phyloP scores from a whole-genome alignment of 352 stramenopile genomes.

The Pythium folliculosum region DNA sequence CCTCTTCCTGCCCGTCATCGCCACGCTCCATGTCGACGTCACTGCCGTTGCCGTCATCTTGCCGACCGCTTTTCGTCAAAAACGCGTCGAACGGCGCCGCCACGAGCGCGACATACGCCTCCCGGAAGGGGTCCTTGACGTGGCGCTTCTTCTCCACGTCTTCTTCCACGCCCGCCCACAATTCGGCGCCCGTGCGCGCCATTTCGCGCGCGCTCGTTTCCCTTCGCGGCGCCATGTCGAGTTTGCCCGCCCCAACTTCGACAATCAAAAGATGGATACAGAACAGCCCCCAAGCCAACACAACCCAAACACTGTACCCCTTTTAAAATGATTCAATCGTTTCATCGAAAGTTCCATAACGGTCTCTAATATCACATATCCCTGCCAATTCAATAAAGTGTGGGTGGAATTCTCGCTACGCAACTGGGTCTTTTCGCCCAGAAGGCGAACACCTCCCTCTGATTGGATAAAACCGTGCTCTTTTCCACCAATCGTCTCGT shows the following conservation, averaged over 20 bases:
- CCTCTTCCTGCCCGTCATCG: neutral
- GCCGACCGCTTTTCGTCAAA: constrained; percentile 2
- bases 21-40: constrained; percentile 3
- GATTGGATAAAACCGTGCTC: neutral
- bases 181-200: neutral
- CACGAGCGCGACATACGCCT: constrained; percentile 36
- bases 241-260: neutral
- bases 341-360: no score
- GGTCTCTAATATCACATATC: neutral
- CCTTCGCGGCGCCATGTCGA: constrained; percentile 27
- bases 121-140: constrained; percentile 38
- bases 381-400: no score
- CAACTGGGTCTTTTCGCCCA: neutral
- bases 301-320: neutral
- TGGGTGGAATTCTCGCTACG: neutral
- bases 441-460: neutral
- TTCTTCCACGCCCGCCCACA: constrained; percentile 31
- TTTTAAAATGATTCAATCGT: no score
- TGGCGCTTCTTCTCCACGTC: constrained; percentile 45
- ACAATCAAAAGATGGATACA: constrained; percentile 17
- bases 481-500: neutral
- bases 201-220: constrained; percentile 17
- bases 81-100: constrained; percentile 32
- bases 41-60: neutral
- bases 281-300: neutral